phyloP scores from a whole-genome alignment of 139 green algal genomes.

The Edaphochlamys debaryana region DNA sequence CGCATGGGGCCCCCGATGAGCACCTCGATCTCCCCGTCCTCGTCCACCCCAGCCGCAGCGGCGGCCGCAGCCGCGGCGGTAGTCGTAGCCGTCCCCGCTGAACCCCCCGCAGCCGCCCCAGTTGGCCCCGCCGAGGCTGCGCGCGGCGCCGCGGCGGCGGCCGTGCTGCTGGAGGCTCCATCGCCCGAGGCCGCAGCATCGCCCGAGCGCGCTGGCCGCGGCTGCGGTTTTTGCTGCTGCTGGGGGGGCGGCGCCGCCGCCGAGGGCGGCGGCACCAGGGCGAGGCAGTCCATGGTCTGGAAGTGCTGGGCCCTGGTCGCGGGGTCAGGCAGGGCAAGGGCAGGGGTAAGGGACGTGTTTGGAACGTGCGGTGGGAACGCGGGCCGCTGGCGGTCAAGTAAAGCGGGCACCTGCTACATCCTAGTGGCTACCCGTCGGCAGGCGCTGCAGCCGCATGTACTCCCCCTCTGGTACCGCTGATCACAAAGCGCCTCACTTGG shows the following conservation, averaged over 20 bases:
- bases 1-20: not conserved
- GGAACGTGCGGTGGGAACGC: not conserved
- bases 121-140: too few relatives aligned
- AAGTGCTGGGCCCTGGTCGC: constrained; percentile 6
- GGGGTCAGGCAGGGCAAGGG: not conserved
- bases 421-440: too few relatives aligned
- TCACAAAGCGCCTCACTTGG: not conserved
- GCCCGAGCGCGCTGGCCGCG: too few relatives aligned
- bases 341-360: not conserved
- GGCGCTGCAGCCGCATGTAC: not conserved
- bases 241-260: not conserved
- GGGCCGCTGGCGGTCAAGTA: too few relatives aligned
- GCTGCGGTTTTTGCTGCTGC: not conserved
- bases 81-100: too few relatives aligned
- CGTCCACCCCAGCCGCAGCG: not conserved
- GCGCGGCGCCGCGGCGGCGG: too few relatives aligned
- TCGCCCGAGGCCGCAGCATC: too few relatives aligned
- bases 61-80: not conserved
- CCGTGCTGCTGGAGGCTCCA: not conserved
- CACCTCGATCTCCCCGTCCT: not conserved
- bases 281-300: constrained; percentile 28
- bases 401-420: not conserved
- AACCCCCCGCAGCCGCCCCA: too few relatives aligned
- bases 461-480: not conserved
- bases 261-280: not conserved